Percentiles rank a stretch among this genome's conserved stretches.
phyloP scores from a whole-genome alignment of 2,329 filamentous ascomycete species.

The Basipetospora chlamydospora region DNA sequence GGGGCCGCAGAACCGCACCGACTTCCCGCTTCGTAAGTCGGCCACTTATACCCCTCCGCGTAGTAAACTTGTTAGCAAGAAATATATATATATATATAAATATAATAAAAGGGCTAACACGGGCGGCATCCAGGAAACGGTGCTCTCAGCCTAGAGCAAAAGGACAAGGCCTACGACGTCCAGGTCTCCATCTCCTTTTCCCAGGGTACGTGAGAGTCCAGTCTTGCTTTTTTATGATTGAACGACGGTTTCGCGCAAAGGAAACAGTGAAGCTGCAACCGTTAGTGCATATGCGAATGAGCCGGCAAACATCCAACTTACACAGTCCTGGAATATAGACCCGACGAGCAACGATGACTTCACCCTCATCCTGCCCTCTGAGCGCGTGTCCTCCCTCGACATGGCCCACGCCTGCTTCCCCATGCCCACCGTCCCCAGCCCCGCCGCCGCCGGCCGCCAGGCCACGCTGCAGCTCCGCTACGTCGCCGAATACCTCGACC shows the following conservation, averaged over 20 bases:
- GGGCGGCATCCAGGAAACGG: no score
- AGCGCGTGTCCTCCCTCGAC: conserved; percentile 22
- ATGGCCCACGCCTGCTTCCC: conserved; percentile 30
- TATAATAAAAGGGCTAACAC: no score
- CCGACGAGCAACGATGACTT: conserved; percentile 25
- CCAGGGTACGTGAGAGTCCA: conserved; percentile 29
- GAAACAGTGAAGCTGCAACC: no score
- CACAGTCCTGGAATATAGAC: conserved; percentile 14
- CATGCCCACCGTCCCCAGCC: conserved; percentile 18
- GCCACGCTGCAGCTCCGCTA: conserved; percentile 36
- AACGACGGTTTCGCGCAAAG: no score
- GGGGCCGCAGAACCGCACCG: conserved; percentile 32
- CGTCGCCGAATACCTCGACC: conserved; percentile 26
- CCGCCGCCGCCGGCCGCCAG: conserved; percentile 22
- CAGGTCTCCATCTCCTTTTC: conserved; percentile 37
- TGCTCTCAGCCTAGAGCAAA: conserved; percentile 1
- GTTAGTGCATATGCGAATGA: no score
- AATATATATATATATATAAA: no score
- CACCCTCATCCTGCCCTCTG: conserved; percentile 19
- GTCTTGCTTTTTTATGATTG: no score
- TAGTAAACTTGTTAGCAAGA: no score
- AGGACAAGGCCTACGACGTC: conserved; percentile 40
- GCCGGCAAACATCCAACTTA: not conserved
- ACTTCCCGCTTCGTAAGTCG: conserved; percentile 39
- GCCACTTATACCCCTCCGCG: no score